Conservation (phyloP, 176 grass and related monocot genomes). For the Ensete glaucum region DNA sequence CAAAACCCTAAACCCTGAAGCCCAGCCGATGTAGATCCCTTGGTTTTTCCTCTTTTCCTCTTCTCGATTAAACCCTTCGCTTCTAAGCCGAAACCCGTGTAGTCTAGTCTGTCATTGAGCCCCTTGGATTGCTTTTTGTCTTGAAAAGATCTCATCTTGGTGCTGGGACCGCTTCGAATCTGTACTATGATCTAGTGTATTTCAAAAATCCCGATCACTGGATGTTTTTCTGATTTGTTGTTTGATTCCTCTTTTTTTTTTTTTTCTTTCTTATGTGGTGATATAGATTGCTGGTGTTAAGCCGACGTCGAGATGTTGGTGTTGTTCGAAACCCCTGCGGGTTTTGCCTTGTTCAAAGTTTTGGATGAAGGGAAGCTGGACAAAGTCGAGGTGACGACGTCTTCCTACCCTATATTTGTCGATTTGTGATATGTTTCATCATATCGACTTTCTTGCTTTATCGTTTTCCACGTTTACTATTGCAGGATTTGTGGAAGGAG, state of each 20-base stretch:
- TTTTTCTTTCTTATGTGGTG: background rate
- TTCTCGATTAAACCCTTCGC: background rate
- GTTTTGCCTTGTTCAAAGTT: slow-evolving; percentile 91
- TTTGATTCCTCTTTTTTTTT: background rate
- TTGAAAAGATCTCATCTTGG: background rate
- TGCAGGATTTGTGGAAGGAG: slow-evolving; percentile 72
- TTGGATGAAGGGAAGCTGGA: slow-evolving; percentile 79
- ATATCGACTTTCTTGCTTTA: background rate
- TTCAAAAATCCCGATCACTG: too few species aligned
- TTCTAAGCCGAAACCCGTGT: background rate
- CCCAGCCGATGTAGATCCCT: background rate
- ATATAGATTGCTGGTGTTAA: background rate
- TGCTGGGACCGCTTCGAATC: background rate
- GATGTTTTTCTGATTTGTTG: background rate
- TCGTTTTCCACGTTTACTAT: slow-evolving; percentile 1
- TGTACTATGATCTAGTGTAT: too few species aligned
- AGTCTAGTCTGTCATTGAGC: background rate
- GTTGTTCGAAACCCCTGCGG: slow-evolving; percentile 82
- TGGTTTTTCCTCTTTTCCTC: background rate
- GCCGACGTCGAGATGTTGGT: slow-evolving; percentile 42
- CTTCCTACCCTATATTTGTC: background rate
- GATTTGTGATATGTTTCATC: background rate
- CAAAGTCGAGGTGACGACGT: slow-evolving; percentile 49
- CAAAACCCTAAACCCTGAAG: background rate
- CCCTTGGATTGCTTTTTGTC: background rate